Percentiles rank a stretch among this genome's conserved stretches.
phyloP scores from a whole-genome alignment of 176 grass and related monocot genomes.

The Oryza coarctata region DNA sequence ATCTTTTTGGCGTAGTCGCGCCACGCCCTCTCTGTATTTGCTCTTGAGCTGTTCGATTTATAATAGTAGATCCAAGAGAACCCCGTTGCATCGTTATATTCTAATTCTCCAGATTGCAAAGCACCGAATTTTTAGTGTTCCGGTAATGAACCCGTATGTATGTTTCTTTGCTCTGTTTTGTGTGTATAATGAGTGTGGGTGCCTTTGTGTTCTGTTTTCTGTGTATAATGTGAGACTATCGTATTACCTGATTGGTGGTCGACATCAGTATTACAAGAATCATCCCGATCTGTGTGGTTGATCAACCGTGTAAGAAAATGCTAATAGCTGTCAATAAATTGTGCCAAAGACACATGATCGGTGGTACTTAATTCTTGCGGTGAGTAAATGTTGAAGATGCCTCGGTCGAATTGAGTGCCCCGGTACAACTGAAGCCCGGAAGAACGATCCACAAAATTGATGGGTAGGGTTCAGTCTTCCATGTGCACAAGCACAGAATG shows the following conservation, averaged over 20 bases:
- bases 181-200: not conserved
- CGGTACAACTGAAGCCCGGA: too few relatives aligned
- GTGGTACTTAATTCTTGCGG: not conserved
- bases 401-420: not conserved
- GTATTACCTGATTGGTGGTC: not conserved
- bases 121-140: not conserved
- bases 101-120: not conserved
- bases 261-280: not conserved
- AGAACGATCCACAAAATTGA: not conserved
- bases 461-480: not conserved
- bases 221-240: not conserved
- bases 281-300: not conserved
- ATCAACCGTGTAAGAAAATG: not conserved
- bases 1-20: too few relatives aligned
- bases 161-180: not conserved
- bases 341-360: not conserved
- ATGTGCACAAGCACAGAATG: not conserved
- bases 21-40: too few relatives aligned
- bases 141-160: not conserved
- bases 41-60: not conserved
- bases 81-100: not conserved
- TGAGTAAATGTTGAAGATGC: not conserved
- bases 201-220: not conserved
- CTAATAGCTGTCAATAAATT: not conserved
- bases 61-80: not conserved